These are phyloP conservation scores for Ustilago esculenta DNA, from an alignment of 1,284 basidiomycete species.

Conservation along the genomic window DNA sequence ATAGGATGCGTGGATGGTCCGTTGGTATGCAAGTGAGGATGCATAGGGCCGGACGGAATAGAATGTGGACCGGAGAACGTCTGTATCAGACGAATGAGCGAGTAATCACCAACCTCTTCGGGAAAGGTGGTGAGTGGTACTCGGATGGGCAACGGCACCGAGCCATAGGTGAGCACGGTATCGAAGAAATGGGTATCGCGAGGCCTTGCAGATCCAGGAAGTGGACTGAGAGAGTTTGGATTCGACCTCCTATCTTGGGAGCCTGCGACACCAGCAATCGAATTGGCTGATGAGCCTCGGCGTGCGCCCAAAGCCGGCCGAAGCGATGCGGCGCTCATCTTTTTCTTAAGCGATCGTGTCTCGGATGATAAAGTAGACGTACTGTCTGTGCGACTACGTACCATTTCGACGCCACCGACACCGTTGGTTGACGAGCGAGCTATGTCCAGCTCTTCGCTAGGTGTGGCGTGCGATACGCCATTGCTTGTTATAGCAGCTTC, in stretches of 20 bases:
- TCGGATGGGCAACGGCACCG: slow-evolving; percentile 46
- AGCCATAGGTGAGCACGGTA: slow-evolving; percentile 77
- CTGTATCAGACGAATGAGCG: slow-evolving; percentile 86
- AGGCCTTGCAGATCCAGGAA: slow-evolving; percentile 22
- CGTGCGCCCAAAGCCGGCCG: slow-evolving; percentile 32
- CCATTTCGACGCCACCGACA: slow-evolving; percentile 1
- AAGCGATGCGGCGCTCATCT: slow-evolving; percentile 35
- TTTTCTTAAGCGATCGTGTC: slow-evolving; percentile 40
- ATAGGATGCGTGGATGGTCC: slow-evolving; percentile 90
- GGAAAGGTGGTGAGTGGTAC: slow-evolving; percentile 67
- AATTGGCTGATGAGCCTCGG: slow-evolving; percentile 40
- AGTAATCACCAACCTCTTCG: slow-evolving; percentile 98
- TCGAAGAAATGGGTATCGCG: slow-evolving; percentile 93
- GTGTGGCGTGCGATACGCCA: not conserved
- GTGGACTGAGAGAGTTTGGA: slow-evolving; percentile 8
- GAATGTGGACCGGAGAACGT: slow-evolving; percentile 77
- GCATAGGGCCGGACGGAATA: slow-evolving; percentile 76
- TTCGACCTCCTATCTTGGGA: slow-evolving; percentile 22
- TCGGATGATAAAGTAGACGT: slow-evolving; percentile 40
- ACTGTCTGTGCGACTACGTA: slow-evolving; percentile 38
- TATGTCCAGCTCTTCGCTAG: slow-evolving; percentile 15
- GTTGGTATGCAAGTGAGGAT: slow-evolving; percentile 91
- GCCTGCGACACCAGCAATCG: slow-evolving; percentile 8
- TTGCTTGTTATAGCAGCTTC: not conserved
- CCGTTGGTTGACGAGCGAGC: slow-evolving; percentile 10